These are phyloP conservation scores for Gymnopus androsaceus DNA, from an alignment of 1,284 basidiomycete species.

Conservation along the genomic window DNA sequence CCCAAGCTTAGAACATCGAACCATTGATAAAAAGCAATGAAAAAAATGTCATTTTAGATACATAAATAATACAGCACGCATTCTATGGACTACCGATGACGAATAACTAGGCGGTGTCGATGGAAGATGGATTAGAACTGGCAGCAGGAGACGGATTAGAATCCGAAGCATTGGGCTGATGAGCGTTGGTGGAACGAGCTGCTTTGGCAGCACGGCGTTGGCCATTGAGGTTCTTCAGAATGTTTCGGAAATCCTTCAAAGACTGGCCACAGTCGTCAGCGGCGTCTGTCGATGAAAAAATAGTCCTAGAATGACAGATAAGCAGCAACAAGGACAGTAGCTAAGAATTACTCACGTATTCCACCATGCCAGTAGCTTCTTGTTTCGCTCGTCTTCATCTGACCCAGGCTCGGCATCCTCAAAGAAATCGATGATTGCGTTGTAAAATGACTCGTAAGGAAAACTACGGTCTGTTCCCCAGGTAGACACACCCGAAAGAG, in stretches of 20 bases:
- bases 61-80: no score
- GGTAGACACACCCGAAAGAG: not conserved
- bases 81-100: no score
- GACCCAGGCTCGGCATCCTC: conserved; percentile 18
- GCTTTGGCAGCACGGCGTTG: no score
- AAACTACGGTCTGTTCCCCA: conserved; percentile 17
- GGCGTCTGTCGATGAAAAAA: not conserved
- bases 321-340: not conserved
- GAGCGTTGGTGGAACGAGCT: no score
- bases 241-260: not conserved
- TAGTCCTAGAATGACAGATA: not conserved
- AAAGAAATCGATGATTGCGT: conserved; percentile 29
- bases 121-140: no score
- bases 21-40: no score
- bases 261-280: not conserved
- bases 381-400: conserved; percentile 13
- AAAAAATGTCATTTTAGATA: no score
- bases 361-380: conserved; percentile 26
- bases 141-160: no score
- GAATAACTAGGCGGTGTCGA: no score
- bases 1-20: no score
- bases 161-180: no score
- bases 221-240: not conserved
- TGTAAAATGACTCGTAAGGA: conserved; percentile 25
- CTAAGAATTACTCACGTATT: conserved; percentile 15